Evolutionary conservation across 163 green algal genomes (phyloP).

Genomic region (Scenedesmus sp.): DNA sequence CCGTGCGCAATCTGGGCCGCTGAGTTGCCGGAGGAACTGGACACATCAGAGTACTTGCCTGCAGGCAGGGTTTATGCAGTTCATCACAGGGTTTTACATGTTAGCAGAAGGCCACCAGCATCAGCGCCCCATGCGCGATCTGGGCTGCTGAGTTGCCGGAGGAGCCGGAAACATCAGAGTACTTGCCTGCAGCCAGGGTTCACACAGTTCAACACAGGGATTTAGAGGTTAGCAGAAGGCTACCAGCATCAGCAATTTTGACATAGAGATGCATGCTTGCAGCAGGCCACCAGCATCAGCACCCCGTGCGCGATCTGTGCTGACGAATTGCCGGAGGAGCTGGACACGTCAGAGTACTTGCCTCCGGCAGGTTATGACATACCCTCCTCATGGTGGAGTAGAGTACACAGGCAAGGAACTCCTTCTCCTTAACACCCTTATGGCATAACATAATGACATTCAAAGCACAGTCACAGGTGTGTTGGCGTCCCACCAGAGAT

Average conservation of each 20-base stretch:
- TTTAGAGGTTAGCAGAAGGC: constrained; percentile 12
- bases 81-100: background rate
- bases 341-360: background rate
- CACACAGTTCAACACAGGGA: background rate
- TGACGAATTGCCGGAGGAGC: too few species aligned
- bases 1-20: constrained; percentile 15
- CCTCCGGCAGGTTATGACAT: background rate
- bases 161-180: background rate
- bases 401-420: background rate
- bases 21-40: too few species aligned
- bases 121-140: constrained; percentile 28
- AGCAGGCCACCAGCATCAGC: constrained; percentile 33
- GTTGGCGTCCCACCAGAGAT: background rate
- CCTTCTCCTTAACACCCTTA: too few species aligned
- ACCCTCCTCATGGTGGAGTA: background rate
- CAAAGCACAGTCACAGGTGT: background rate
- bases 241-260: background rate
- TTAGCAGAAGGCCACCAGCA: constrained; percentile 26
- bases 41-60: background rate
- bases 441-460: background rate
- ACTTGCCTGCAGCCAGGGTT: background rate
- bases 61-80: background rate
- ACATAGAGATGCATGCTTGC: background rate
- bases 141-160: too few species aligned
- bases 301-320: constrained; percentile 19